Evolutionary conservation across 768 basidiomycete genomes (phyloP).

Genomic region (Termitomyces sp.): DNA sequence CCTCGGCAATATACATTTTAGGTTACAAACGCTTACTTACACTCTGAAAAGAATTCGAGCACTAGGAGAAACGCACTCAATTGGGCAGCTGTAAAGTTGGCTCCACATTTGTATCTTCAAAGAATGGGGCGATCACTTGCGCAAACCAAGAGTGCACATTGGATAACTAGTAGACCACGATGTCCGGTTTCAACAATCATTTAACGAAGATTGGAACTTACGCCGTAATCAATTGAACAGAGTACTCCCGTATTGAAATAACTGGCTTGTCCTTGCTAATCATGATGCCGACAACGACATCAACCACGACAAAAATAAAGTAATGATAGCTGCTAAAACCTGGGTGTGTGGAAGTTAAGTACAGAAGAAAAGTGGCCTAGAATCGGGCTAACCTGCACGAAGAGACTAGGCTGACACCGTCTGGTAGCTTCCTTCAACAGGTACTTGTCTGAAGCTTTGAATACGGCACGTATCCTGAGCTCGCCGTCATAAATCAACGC

Average conservation of each 20-base stretch:
- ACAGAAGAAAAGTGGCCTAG: background rate
- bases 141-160: constrained; percentile 98
- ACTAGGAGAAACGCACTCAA: constrained; percentile 26
- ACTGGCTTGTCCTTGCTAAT: constrained; percentile 53
- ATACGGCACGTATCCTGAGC: background rate
- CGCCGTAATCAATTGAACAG: constrained; percentile 60
- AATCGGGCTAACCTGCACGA: background rate
- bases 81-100: constrained; percentile 59
- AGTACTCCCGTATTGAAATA: constrained; percentile 74
- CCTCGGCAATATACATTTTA: constrained; percentile 89
- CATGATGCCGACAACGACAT: constrained; percentile 59
- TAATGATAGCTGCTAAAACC: constrained; percentile 48
- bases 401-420: background rate
- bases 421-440: background rate
- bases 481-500: background rate
- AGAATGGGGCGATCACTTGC: constrained; percentile 67
- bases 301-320: constrained; percentile 48
- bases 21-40: constrained; percentile 32
- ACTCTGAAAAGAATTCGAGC: background rate
- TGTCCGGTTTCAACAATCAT: background rate
- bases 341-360: constrained; percentile 17
- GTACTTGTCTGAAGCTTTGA: background rate
- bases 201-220: constrained; percentile 26
- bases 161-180: constrained; percentile 48
- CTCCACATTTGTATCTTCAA: constrained; percentile 59